Base-by-base conservation (phyloP, 108 stramenopile genomes). In the Skeletonema marinoi region DNA sequence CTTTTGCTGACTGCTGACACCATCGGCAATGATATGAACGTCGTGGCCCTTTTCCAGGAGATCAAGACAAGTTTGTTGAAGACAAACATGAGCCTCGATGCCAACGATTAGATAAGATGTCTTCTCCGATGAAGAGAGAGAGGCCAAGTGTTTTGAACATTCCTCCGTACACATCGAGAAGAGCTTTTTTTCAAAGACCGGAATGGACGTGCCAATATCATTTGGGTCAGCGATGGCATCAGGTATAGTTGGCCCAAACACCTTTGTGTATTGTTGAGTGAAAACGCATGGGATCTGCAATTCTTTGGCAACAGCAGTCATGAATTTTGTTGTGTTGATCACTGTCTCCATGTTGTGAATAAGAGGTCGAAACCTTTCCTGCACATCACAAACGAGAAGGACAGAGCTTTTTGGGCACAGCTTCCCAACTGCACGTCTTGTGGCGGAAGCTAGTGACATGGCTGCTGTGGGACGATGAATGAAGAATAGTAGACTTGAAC, bases 251-350 rank as follows among this genome's bases (percentile, higher is more conserved):
- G 81, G 71, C 2, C 96, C 95, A 81, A 97, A 96, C 6, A 97
- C 98, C 71, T 98, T 98, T 13, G 95, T 94, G 75, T 98, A 97
- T 78, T 99, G 99, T 70, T 99, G 96, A 6, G 98, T 98, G 31
- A 80, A 86, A n/a, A 98, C 85, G 36, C 92, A 79, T 7, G 97
- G 98, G 58, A 98, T 80, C 14, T 90, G 79, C 59, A 98, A 74
- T 29, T 86, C 87, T 51, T 89, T 86, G 9, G 95, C 96, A 6
- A 93, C 90, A 8, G 89, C 81, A 11, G 95, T 91, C 85, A 98
- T 78, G 88, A 98, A 98, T 64, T 92, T 88, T 38, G 90, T 72
- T 3, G 93, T 94, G 31, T 84, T 75, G 65, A 97, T 76, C 8
- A 98, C 88, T 6, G 93, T 92, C 65, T 94, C 92, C 56, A 83